Base-by-base conservation (phyloP, 148 eudicot species). In the Euryodendron excelsum region DNA sequence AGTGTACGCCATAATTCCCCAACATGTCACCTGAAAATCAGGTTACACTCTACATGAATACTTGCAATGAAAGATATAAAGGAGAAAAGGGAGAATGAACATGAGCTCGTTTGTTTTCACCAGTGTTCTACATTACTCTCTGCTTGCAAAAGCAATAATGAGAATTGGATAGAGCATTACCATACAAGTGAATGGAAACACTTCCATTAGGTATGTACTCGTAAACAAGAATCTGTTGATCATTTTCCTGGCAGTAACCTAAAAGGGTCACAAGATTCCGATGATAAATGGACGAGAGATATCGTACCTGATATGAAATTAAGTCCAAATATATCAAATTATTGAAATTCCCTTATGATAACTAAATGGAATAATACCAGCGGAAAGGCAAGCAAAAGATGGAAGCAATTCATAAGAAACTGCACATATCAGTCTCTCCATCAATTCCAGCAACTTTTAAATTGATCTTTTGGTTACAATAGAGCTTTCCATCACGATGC, bases 141-240 rank as follows among this genome's bases (percentile, higher is more conserved):
- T 55, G 61, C 77, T 23, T 58, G 47, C 41, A 21, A 74, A 78
- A 65, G 23, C 23, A 63, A 55, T 70, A 70, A 69, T 69, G 30
- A 70, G 3, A 2, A 36, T 12, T 23, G 50, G 76, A 73, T 36
- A 45, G 61, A 62, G 78, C 56, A 28, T 88, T 89, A 94, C 98
- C 98, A 77, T 92, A 92, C 83, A 94, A 85, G 86, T 94, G 97
- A 81, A 89, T 84, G 39, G 98, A 89, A 75, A 94, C 93, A 88
- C 97, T 94, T 84, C 98, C 98, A 87, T 92, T 90, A 72, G 97
- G 94, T 82, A 94, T 81, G 83, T 94, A 94, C 82, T 94, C 97
- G 75, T 90, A 94, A 21, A 94, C 98, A 74, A 94, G 97, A 81
- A 92, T 82, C 80, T 94, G 98, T 59, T 88, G 89, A 82, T 84